Percentiles rank a stretch among this genome's conserved stretches.
These are phyloP conservation scores for Ceratobasidium sp. DNA, from an alignment of 1,284 basidiomycete genomes.

Conservation along the genomic window DNA sequence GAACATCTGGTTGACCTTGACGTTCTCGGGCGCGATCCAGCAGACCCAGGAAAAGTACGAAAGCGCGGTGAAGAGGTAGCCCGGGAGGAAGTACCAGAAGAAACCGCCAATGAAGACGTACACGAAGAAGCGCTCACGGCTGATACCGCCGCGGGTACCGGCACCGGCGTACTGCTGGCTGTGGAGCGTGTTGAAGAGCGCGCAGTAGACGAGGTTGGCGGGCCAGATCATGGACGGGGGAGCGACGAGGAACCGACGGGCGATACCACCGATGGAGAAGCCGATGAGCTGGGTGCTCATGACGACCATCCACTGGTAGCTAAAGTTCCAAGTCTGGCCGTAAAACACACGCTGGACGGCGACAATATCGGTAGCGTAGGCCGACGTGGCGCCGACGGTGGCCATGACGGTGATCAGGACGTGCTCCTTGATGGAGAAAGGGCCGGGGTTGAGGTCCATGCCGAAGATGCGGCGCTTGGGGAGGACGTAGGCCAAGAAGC, in stretches of 20 bases:
- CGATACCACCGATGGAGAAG: slow-evolving; percentile 74
- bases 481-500: slow-evolving; percentile 64
- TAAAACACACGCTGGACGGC: slow-evolving; percentile 75
- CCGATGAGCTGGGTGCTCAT: slow-evolving; percentile 79
- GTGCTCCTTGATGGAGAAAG: slow-evolving; percentile 84
- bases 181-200: slow-evolving; percentile 78
- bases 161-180: slow-evolving; percentile 73
- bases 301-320: slow-evolving; percentile 66
- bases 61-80: slow-evolving; percentile 79
- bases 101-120: slow-evolving; percentile 71
- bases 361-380: slow-evolving; percentile 66
- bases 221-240: slow-evolving; percentile 90
- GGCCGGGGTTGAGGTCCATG: slow-evolving; percentile 74
- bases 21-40: slow-evolving; percentile 76
- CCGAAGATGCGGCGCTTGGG: slow-evolving; percentile 67
- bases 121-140: slow-evolving; percentile 82
- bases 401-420: slow-evolving; percentile 58
- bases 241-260: slow-evolving; percentile 75
- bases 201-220: slow-evolving; percentile 68
- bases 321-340: slow-evolving; percentile 58
- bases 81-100: slow-evolving; percentile 78
- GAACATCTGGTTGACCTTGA: slow-evolving; percentile 78
- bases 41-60: slow-evolving; percentile 81
- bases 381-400: slow-evolving; percentile 53
- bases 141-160: slow-evolving; percentile 74